A percentile compares a stretch with the other conserved stretches of the same genome.
Conservation (phyloP, 1,139 yeast species). For the Blastobotrys ciferrii region DNA sequence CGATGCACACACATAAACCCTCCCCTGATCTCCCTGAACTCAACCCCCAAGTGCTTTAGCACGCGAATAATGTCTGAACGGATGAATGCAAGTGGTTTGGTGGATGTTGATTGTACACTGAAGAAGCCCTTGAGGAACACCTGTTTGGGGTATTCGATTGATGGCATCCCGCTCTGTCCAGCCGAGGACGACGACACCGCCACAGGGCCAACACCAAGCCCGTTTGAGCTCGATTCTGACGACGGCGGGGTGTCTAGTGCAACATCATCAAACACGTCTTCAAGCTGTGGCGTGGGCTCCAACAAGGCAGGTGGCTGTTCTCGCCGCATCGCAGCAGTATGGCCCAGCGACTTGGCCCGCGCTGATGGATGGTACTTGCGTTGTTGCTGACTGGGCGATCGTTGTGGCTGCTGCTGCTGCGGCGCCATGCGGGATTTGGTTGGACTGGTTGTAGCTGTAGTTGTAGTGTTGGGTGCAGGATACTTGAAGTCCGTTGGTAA, state of each 20-base stretch:
- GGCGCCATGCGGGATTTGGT: conserved; percentile 14
- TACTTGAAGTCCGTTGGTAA: conserved; percentile 22
- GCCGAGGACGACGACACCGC: not conserved
- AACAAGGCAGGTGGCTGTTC: conserved; percentile 30
- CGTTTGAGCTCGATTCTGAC: conserved; percentile 12
- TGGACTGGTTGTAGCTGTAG: conserved; percentile 11
- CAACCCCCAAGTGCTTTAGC: conserved; percentile 72
- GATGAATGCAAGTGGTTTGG: conserved; percentile 86
- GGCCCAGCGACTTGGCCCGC: conserved; percentile 86
- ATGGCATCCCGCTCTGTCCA: conserved; percentile 68
- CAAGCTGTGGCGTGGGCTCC: conserved; percentile 37
- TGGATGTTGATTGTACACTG: conserved; percentile 92
- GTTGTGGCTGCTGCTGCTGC: conserved; percentile 12
- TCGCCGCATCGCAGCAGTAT: conserved; percentile 38
- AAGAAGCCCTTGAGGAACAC: conserved; percentile 91
- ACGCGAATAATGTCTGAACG: conserved; percentile 81
- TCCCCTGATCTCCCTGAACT: conserved; percentile 87
- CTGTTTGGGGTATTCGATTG: conserved; percentile 89
- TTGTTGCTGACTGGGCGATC: conserved; percentile 4
- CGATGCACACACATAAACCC: conserved; percentile 85
- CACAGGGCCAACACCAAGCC: conserved; percentile 8
- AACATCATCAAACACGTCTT: conserved; percentile 66
- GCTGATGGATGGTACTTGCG: conserved; percentile 72
- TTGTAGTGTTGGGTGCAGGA: conserved; percentile 16
- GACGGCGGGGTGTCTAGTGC: conserved; percentile 44